Percentiles rank a stretch among this genome's conserved stretches.
Conservation (phyloP, 208 protist species). For the Plasmodiophora brassicae region DNA sequence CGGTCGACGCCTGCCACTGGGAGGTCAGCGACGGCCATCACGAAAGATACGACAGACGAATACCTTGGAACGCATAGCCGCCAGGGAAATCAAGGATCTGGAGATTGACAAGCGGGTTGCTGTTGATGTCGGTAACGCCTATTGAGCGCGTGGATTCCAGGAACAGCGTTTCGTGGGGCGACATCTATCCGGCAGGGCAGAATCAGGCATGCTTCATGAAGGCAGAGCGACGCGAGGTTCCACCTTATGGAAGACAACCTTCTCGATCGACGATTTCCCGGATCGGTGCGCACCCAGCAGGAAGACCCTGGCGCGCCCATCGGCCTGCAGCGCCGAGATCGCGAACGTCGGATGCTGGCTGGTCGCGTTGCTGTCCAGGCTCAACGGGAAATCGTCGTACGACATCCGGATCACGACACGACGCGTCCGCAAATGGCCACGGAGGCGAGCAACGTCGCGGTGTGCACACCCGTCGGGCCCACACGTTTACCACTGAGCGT, state of each 20-base stretch:
- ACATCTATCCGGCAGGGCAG: not conserved
- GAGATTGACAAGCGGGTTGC: not conserved
- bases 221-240: not conserved
- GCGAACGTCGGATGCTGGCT: not conserved
- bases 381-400: not conserved
- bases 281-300: not conserved
- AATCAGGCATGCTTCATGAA: not conserved
- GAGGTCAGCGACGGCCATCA: not conserved
- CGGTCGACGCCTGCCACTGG: not conserved
- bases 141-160: not conserved
- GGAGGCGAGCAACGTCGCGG: no score
- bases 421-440: not conserved
- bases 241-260: not conserved
- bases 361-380: not conserved
- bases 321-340: not conserved
- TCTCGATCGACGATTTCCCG: not conserved
- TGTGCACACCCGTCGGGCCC: no score
- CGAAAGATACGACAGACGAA: not conserved
- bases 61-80: not conserved
- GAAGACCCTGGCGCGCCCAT: not conserved
- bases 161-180: not conserved
- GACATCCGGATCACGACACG: not conserved
- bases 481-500: no score
- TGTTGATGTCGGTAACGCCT: not conserved
- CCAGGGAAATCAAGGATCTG: not conserved